Conservation (phyloP, 371 early-diverging fungal species). For the Rhizomucor miehei region DNA sequence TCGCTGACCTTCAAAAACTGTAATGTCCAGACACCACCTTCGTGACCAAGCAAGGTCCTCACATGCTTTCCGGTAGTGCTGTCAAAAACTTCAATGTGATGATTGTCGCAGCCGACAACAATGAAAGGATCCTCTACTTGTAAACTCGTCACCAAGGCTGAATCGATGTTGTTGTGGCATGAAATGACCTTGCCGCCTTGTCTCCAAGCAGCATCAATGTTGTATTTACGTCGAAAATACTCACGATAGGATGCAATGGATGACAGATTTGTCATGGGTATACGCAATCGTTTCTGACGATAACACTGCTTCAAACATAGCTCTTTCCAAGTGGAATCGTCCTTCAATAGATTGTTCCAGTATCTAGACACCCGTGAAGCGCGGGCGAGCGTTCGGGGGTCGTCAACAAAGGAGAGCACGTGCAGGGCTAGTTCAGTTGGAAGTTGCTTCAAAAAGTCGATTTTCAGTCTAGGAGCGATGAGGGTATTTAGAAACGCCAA, state of each 20-base stretch:
- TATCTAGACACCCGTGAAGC: slow-evolving; percentile 69
- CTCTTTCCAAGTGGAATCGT: slow-evolving; percentile 22
- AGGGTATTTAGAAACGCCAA: slow-evolving; percentile 56
- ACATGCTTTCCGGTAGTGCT: slow-evolving; percentile 63
- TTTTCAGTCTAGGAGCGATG: slow-evolving; percentile 68
- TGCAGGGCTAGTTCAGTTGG: slow-evolving; percentile 76
- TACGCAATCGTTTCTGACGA: slow-evolving; percentile 6
- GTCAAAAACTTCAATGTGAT: slow-evolving; percentile 80
- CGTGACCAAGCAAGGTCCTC: slow-evolving; percentile 77
- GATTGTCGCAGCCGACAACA: slow-evolving; percentile 84
- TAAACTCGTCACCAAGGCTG: slow-evolving; percentile 80
- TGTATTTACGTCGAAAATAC: slow-evolving; percentile 62
- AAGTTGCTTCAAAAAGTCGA: slow-evolving; percentile 74
- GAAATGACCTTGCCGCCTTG: slow-evolving; percentile 44
- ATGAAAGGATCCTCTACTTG: slow-evolving; percentile 85
- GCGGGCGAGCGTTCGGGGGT: slow-evolving; percentile 72
- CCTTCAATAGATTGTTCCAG: slow-evolving; percentile 77
- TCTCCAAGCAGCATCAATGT: slow-evolving; percentile 70
- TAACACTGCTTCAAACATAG: slow-evolving; percentile 5
- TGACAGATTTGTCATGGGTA: slow-evolving; percentile 1
- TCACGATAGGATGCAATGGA: slow-evolving; percentile 51
- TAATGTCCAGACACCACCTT: slow-evolving; percentile 94
- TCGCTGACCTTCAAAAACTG: slow-evolving; percentile 61
- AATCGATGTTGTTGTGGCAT: slow-evolving; percentile 55
- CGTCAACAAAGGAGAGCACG: slow-evolving; percentile 65